Percentiles rank a stretch among this genome's conserved stretches.
Evolutionary conservation across 73 alveolate genomes (phyloP).

Genomic region (Tetrahymena malaccensis): DNA sequence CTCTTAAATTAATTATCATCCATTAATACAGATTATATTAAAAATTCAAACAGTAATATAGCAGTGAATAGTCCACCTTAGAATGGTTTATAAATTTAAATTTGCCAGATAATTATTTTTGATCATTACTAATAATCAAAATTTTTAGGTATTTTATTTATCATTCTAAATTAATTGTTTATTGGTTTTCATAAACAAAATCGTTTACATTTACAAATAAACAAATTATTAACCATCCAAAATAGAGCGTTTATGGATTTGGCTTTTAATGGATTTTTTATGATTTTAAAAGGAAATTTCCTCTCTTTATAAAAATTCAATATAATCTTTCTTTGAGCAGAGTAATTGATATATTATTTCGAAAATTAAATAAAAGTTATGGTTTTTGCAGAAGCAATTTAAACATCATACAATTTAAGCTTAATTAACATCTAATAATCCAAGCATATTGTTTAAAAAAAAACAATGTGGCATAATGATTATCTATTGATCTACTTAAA

Average conservation of each 20-base stretch:
- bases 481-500: neutral
- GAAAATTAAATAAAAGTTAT: no score
- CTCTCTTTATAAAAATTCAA: no score
- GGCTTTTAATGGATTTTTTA: neutral
- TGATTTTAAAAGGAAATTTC: neutral
- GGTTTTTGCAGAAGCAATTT: neutral
- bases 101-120: neutral
- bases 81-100: neutral
- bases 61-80: neutral
- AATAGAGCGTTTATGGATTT: neutral
- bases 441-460: neutral
- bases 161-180: neutral
- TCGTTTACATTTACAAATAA: neutral
- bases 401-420: neutral
- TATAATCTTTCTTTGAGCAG: no score
- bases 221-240: neutral
- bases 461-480: neutral
- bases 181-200: neutral
- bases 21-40: neutral
- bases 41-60: neutral
- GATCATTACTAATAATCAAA: neutral
- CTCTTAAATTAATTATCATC: neutral
- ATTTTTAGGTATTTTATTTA: neutral
- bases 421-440: neutral
- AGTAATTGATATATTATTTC: no score